Evolutionary conservation across 257 asterid species (phyloP), one percentile per base, ranked within the genome.

Genomic region (Penstemon barbatus): DNA sequence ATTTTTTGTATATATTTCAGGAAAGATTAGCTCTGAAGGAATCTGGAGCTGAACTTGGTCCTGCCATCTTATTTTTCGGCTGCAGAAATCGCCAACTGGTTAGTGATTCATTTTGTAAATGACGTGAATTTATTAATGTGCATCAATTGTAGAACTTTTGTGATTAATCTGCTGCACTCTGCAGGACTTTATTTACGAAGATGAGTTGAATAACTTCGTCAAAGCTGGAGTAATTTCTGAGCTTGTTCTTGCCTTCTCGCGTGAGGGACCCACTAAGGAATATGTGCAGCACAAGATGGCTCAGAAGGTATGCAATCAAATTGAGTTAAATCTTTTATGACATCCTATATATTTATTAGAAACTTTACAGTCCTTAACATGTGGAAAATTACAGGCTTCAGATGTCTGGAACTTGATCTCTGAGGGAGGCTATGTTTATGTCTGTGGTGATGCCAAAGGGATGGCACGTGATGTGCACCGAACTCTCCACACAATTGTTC

Each of bases 391-490:
- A 52, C 76, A 94, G 99, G 98, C 97, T 51, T 75, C 88, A 2
- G 89, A 89, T 46, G 45, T 94, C 57, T 94, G 99, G 99, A 86
- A 74, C 71, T 61, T 89, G 87, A 88, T 94, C 56, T 94, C 96
- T 1, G 85, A 86, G 75, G 99, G 98, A 72, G 98, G 84, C 18
- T 85, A 94, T 10, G 63, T 94, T 0, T 94, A 94, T 38, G 99
- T 91, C 4, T 94, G 99, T 6, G 98, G 99, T 74, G 99, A 94
- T 72, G 99, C 99, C 53, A 94, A 94, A 75, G 98, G 99, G 74
- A 94, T 94, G 99, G 99, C 99, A 46, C 89, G 91, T 65, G 98
- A 94, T n/a, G 99, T 94, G 48, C 99, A 94, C 76, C 83, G 98
- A 68, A 89, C 95, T 49, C 96, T 94, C 77, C 98, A 94, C 83